These are phyloP conservation scores for Diutina catenulata DNA, from an alignment of 1,139 yeast genomes.

Conservation along the genomic window DNA sequence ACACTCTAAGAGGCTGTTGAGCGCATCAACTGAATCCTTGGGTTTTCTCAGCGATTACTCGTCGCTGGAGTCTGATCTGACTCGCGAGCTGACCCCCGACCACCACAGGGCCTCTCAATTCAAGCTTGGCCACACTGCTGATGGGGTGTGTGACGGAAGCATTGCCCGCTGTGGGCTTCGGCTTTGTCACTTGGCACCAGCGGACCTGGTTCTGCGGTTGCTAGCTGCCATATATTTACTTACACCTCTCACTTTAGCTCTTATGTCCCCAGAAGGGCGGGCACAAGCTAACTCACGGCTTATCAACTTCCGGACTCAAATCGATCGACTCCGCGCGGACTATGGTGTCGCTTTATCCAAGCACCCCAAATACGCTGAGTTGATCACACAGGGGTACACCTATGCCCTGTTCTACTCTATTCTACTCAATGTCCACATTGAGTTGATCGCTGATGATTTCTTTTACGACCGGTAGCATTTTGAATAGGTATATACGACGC, in stretches of 20 bases:
- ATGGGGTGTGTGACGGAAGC: background rate
- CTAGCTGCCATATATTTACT: background rate
- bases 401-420: background rate
- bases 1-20: background rate
- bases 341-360: background rate
- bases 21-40: no score
- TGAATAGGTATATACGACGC: background rate
- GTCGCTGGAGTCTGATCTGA: no score
- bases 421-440: constrained; percentile 10
- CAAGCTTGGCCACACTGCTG: background rate
- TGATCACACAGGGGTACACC: background rate
- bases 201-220: background rate
- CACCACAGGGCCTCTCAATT: background rate
- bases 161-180: constrained; percentile 1
- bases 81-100: background rate
- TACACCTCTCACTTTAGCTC: background rate
- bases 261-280: background rate
- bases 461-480: constrained; percentile 8
- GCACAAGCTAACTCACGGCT: background rate
- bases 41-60: no score
- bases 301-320: background rate
- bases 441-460: constrained; percentile 10
- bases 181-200: background rate
- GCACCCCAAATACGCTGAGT: background rate
- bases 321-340: background rate